Percentiles rank a stretch among this genome's conserved stretches.
phyloP scores from a whole-genome alignment of 2,329 filamentous ascomycete species.

The Aspergillus spinulosporus region DNA sequence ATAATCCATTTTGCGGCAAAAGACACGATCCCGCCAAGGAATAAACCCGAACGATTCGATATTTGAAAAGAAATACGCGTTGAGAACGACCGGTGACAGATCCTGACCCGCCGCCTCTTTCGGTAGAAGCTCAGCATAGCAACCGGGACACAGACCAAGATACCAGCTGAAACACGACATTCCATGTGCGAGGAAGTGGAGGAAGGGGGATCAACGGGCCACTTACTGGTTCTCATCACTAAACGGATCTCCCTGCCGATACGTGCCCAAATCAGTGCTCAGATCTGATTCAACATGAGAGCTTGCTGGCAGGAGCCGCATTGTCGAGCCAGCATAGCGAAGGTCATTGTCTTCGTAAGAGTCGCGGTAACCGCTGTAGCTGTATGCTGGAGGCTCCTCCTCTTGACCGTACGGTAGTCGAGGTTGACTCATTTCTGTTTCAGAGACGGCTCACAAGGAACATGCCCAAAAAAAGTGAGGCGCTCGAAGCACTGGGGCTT shows the following conservation, averaged over 20 bases:
- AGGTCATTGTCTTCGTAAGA: slow-evolving; percentile 32
- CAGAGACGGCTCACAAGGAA: not conserved
- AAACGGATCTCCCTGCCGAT: slow-evolving; percentile 28
- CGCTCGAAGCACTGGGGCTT: not conserved
- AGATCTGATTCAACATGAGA: slow-evolving; percentile 39
- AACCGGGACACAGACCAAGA: slow-evolving; percentile 6
- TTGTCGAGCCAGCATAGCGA: slow-evolving; percentile 39
- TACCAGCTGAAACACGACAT: slow-evolving; percentile 18
- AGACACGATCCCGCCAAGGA: not conserved
- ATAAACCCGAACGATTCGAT: not conserved
- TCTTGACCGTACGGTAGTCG: slow-evolving; percentile 39
- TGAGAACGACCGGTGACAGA: not conserved
- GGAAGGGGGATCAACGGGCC: slow-evolving; percentile 12
- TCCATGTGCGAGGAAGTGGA: slow-evolving; percentile 17
- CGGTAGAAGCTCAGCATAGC: slow-evolving; percentile 2
- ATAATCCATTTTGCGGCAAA: not conserved
- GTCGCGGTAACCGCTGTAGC: slow-evolving; percentile 32
- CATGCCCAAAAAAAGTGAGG: slow-evolving; percentile 9
- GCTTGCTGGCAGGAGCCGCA: slow-evolving; percentile 48
- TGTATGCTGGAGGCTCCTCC: slow-evolving; percentile 47
- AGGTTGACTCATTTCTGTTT: slow-evolving; percentile 23
- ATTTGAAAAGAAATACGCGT: not conserved
- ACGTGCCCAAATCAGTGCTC: slow-evolving; percentile 29
- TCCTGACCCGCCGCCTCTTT: not conserved
- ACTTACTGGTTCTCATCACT: slow-evolving; percentile 19